Conservation (phyloP, 2,329 filamentous ascomycete species). For the Elsinoe fawcettii region DNA sequence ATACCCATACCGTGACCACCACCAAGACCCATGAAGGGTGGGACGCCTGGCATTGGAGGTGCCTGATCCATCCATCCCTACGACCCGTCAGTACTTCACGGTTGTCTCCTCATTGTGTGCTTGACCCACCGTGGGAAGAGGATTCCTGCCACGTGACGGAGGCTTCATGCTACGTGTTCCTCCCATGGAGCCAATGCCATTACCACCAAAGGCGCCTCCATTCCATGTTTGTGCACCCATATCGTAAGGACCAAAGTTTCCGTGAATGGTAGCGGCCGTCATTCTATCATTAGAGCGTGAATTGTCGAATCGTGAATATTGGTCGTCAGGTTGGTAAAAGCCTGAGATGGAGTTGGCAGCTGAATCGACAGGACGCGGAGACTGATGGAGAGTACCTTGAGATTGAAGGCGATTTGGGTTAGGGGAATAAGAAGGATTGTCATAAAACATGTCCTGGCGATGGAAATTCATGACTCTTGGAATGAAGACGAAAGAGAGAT, state of each 20-base stretch:
- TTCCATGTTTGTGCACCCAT: slow-evolving; percentile 71
- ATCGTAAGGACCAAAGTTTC: slow-evolving; percentile 60
- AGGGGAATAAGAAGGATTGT: slow-evolving; percentile 65
- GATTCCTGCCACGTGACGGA: slow-evolving; percentile 47
- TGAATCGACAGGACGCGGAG: slow-evolving; percentile 65
- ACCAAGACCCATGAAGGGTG: slow-evolving; percentile 40
- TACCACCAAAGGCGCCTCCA: slow-evolving; percentile 61
- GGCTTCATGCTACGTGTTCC: slow-evolving; percentile 49
- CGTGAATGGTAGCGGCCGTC: slow-evolving; percentile 48
- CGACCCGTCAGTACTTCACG: slow-evolving; percentile 16
- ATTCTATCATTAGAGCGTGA: slow-evolving; percentile 54
- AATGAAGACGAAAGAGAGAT: slow-evolving; percentile 1
- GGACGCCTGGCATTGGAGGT: slow-evolving; percentile 33
- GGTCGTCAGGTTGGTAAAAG: slow-evolving; percentile 64
- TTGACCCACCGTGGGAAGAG: slow-evolving; percentile 64
- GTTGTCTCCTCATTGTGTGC: slow-evolving; percentile 8
- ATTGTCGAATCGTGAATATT: slow-evolving; percentile 43
- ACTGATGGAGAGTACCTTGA: slow-evolving; percentile 59
- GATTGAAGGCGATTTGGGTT: slow-evolving; percentile 61
- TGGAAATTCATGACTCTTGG: slow-evolving; percentile 18
- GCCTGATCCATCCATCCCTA: slow-evolving; percentile 57
- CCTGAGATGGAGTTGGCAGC: slow-evolving; percentile 56
- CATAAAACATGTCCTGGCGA: slow-evolving; percentile 62
- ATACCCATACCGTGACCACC: slow-evolving; percentile 24
- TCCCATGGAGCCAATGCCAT: slow-evolving; percentile 55